These are phyloP conservation scores for Gentiana dahurica DNA, from an alignment of 257 asterid species.

Conservation along the genomic window DNA sequence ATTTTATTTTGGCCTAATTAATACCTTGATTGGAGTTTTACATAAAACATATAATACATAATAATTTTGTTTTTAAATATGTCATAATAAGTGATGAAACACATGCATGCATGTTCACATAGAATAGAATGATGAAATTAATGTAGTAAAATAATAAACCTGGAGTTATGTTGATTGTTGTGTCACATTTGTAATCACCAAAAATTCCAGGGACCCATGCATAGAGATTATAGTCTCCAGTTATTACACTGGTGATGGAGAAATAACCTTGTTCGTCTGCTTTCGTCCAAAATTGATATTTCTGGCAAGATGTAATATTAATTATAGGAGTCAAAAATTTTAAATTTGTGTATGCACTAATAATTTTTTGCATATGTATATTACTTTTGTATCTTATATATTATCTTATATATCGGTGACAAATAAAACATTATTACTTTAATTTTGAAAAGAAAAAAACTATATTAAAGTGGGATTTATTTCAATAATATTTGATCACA, in stretches of 20 bases:
- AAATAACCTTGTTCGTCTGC: slow-evolving; percentile 37
- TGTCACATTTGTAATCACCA: slow-evolving; percentile 37
- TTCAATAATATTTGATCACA: slow-evolving; percentile 5
- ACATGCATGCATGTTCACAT: too few relatives aligned
- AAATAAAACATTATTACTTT: too few relatives aligned
- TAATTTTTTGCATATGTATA: too few relatives aligned
- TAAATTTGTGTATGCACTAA: too few relatives aligned
- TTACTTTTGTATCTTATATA: too few relatives aligned
- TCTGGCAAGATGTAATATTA: slow-evolving; percentile 13
- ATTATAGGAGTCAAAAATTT: neutral
- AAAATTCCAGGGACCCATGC: slow-evolving; percentile 56
- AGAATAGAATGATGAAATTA: neutral
- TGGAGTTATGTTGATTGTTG: slow-evolving; percentile 27
- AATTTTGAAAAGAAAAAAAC: neutral
- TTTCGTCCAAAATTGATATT: slow-evolving; percentile 56
- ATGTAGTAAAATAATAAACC: slow-evolving; percentile 13
- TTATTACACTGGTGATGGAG: slow-evolving; percentile 24
- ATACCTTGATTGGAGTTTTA: too few relatives aligned
- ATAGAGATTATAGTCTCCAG: slow-evolving; percentile 39
- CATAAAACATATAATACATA: too few relatives aligned
- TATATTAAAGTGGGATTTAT: neutral
- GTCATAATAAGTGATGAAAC: too few relatives aligned
- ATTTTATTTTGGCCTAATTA: too few relatives aligned
- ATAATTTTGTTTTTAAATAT: too few relatives aligned
- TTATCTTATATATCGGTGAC: too few relatives aligned